Evolutionary conservation across 768 basidiomycete species (phyloP), one percentile per base, ranked within the genome.

Genomic region (Leccinellum rugosiceps): DNA sequence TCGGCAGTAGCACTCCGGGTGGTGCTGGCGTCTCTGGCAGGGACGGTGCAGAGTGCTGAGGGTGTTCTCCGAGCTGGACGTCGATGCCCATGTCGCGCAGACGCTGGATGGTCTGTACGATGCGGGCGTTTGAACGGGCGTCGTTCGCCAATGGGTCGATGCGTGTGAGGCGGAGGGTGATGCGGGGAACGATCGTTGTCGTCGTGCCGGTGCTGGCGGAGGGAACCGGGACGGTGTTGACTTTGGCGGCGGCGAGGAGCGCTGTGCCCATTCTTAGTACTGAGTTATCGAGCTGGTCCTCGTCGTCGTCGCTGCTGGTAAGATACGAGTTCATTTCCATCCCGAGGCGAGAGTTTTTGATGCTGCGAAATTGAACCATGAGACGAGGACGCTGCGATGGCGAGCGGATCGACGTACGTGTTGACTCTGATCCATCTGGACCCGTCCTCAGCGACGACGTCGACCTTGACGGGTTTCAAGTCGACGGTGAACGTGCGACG

Each of bases 271-370:
- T 88, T 10, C 78, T 78, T 49, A 93, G 68, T 17, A 94, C 67
- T 1, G 90, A 89, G 68, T 92, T 92, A 65, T 89, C 85, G 31
- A 90, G 80, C 56, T 82, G 77, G 3, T 65, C 74, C 56, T 80
- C 81, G 0, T 76, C 77, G 17, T 85, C 85, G 5, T 77, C 65
- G 45, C 63, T 79, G 6, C 79, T 79, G 48, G 86, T 87, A 15
- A 87, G 65, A 68, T 92, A 92, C 2, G 89, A 90, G 61, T 94
- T 93, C 31, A 90, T 81, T 72, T 96, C 93, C 31, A 87, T 81
- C 5, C 88, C 72, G 28, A 96, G 76, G 2, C 90, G 84, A 4
- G 84, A 77, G 58, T 90, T 90, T 65, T 88, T 94, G 10, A 88
- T 83, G 10, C 92, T 94, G 63, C 26, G n/a, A 34, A 34, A 7